phyloP scores from a whole-genome alignment of 352 stramenopile genomes.

The Globisporangium perplexum region DNA sequence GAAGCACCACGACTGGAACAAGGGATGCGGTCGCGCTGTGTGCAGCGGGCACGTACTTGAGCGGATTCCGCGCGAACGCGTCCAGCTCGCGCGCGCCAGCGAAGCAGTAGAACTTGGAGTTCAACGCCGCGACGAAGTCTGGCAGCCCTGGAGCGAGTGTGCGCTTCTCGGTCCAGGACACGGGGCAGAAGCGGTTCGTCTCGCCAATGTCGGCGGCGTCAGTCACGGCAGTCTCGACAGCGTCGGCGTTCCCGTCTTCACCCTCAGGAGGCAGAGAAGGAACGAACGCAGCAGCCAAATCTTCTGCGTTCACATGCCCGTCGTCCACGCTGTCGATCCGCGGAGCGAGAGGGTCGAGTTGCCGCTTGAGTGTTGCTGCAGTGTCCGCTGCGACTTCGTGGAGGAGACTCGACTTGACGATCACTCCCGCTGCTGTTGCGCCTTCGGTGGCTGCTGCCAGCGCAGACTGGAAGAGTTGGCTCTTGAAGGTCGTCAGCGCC shows the following conservation, averaged over 20 bases:
- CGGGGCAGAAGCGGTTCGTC: constrained; percentile 51
- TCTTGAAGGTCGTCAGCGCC: constrained; percentile 12
- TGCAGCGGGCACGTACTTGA: constrained; percentile 26
- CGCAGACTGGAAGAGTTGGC: constrained; percentile 24
- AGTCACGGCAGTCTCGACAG: neutral
- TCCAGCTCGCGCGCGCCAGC: constrained; percentile 28
- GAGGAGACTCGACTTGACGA: constrained; percentile 8
- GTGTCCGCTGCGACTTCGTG: constrained; percentile 18
- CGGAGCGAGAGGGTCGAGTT: constrained; percentile 35
- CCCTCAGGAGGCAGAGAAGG: constrained; percentile 13
- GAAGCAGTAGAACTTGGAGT: constrained; percentile 52
- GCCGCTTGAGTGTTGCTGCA: constrained; percentile 20
- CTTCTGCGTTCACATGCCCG: constrained; percentile 23
- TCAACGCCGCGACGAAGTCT: constrained; percentile 30
- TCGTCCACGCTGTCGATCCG: constrained; percentile 36
- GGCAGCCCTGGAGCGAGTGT: constrained; percentile 37
- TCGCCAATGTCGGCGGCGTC: constrained; percentile 25
- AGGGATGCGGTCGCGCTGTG: constrained; percentile 21
- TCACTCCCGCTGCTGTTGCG: constrained; percentile 4
- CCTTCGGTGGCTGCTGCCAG: constrained; percentile 13
- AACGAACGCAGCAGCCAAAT: constrained; percentile 25
- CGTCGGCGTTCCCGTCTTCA: constrained; percentile 2
- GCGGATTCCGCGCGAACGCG: constrained; percentile 50
- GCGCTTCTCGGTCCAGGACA: constrained; percentile 39
- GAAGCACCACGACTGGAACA: constrained; percentile 38